Evolutionary conservation across 2,329 filamentous ascomycete species (phyloP), one percentile per base, ranked within the genome.

Genomic region (Trichoderma sp.): DNA sequence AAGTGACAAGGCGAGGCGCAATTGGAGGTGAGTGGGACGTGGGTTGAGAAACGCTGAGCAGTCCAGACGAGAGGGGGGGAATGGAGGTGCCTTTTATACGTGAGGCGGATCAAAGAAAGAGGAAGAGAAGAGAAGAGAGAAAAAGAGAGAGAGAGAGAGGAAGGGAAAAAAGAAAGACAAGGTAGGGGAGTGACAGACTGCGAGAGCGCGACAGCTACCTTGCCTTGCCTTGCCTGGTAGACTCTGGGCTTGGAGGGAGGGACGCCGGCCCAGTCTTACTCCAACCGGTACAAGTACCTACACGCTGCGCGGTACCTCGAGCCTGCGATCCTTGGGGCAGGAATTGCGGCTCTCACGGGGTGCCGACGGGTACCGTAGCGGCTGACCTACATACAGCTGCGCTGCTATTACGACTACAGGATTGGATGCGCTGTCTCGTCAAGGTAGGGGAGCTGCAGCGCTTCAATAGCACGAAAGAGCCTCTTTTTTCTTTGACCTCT

Each of bases 41-140:
- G 66, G 59, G 66, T 60, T 66, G 65, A 71, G 68, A 48, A 28
- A 67, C 24, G 60, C 56, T 24, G 61, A 34, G 28, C 47, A 59
- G 45, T 21, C 54, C 48, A 21, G 30, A 51, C 30, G 3, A 39
- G 34, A 12, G 10, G 34, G 52, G 63, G 64, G 68, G 65, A 67
- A 68, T 64, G 59, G 34, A 10, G 60, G 41, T 48, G 65, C 66
- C 67, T 64, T 64, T 57, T 64, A 64, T 60, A 14, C 57, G 55
- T 61, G 60, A 52, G 68, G 57, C 30, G 59, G 59, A 39, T 34
- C 59, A 54, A 34, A 51, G 64, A 63, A 34, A 43, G 62, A 64
- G 54, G 68, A 63, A 64, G 61, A 41, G 62, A 41, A 41, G 52
- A 58, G 59, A 63, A 66, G 56, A 45, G 65, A 45, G 67, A 43